Base-by-base conservation (phyloP, 2,329 filamentous ascomycete species). In the Aquanectria penicillioides region DNA sequence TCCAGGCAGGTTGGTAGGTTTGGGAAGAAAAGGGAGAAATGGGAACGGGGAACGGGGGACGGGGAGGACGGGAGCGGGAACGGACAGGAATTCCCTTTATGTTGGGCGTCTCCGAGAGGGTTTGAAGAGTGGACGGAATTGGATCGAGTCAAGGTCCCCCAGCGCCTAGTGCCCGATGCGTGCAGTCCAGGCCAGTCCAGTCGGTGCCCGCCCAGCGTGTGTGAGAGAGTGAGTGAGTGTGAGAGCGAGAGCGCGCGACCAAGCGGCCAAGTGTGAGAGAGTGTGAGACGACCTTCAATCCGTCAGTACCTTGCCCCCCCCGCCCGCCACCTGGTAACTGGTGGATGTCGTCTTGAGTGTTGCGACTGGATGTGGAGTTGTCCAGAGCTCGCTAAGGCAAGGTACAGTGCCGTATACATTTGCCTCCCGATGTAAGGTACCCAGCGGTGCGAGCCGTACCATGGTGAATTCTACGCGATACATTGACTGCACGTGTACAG, bases 81-180 rank as follows among this genome's bases (percentile, higher is more conserved):
- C 41, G 65, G 67, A 63, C 48, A 57, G 41, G 44, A 61, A 64
- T 65, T 60, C 53, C 59, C 51, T 69, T 68, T 68, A 66, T 68
- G 66, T 61, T 66, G 46, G 62, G 57, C 22, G 40, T 58, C 46
- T 51, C 65, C 57, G 53, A 64, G 52, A 62, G 40, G n/a, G n/a
- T n/a, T n/a, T n/a, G n/a, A n/a, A n/a, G n/a, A n/a, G 29, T 40
- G 47, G 29, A 41, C 13, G 46, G 41, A 54, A 31, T 47, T 38
- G 25, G 51, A 47, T 55, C 20, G 26, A 44, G 29, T 57, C 47
- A 37, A 57, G 46, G 54, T 38, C 25, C 29, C 38, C 31, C 40
- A 18, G 31, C n/a, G 17, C 25, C 20, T 10, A 25, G 44, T 26
- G 20, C 11, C 26, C 26, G 26, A 33, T 36, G 13, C 12, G 15